These are phyloP conservation scores for Xerocomus cyaneibrunnescens DNA, from an alignment of 1,284 basidiomycete species.

Conservation along the genomic window DNA sequence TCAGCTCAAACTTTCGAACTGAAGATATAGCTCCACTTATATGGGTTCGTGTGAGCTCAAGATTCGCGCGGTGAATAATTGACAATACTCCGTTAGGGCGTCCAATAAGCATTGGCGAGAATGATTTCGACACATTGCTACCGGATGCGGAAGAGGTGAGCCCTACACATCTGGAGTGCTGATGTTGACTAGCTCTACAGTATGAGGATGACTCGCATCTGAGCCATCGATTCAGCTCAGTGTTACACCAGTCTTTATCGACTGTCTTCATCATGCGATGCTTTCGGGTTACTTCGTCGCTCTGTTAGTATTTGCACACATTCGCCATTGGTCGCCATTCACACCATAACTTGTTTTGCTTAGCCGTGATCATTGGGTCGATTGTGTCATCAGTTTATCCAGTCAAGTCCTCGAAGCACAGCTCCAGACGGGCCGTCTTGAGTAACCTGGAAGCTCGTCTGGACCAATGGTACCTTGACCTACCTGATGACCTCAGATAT, in stretches of 20 bases:
- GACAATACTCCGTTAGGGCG: slow-evolving; percentile 44
- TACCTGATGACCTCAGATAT: slow-evolving; percentile 66
- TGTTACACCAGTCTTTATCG: slow-evolving; percentile 36
- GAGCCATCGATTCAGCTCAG: slow-evolving; percentile 3
- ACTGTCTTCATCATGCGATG: slow-evolving; percentile 52
- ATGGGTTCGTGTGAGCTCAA: slow-evolving; percentile 48
- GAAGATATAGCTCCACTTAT: slow-evolving; percentile 65
- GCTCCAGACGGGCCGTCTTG: slow-evolving; percentile 49
- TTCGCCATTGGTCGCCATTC: slow-evolving; percentile 2
- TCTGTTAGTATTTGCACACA: slow-evolving; percentile 47
- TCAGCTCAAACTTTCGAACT: slow-evolving; percentile 6
- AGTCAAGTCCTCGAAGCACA: slow-evolving; percentile 51
- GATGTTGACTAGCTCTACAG: slow-evolving; percentile 30
- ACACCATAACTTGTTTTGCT: slow-evolving; percentile 3
- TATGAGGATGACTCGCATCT: slow-evolving; percentile 47
- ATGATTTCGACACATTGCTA: slow-evolving; percentile 71
- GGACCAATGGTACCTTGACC: slow-evolving; percentile 73
- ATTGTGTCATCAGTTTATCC: slow-evolving; percentile 77
- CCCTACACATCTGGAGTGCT: neutral
- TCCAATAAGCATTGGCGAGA: slow-evolving; percentile 68
- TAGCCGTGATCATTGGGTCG: slow-evolving; percentile 61
- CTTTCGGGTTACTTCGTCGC: slow-evolving; percentile 58
- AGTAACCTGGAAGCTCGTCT: slow-evolving; percentile 64
- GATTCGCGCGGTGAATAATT: neutral
- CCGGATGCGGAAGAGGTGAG: slow-evolving; percentile 56